Conservation (phyloP, 2,329 filamentous ascomycete genomes). For the Aspergillus neotritici region DNA sequence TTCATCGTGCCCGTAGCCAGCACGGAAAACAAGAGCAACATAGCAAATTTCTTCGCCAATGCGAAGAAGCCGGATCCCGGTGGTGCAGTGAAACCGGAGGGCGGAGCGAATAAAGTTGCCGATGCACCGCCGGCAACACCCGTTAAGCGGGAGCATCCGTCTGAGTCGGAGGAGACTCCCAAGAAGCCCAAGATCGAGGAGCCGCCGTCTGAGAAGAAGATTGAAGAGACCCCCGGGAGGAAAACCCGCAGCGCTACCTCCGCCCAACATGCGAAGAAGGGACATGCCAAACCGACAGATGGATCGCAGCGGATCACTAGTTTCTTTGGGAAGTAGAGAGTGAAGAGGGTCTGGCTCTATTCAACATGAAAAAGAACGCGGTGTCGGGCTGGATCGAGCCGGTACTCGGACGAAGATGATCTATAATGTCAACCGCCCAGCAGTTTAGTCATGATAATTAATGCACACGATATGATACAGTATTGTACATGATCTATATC, state of each 20-base stretch:
- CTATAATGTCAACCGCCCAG: slow-evolving; percentile 12
- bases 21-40: slow-evolving; percentile 84
- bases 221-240: slow-evolving; percentile 24
- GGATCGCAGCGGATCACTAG: slow-evolving; percentile 50
- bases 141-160: slow-evolving; percentile 46
- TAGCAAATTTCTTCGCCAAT: slow-evolving; percentile 84
- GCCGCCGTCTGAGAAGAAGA: slow-evolving; percentile 34
- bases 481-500: slow-evolving; percentile 10
- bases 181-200: slow-evolving; percentile 24
- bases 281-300: slow-evolving; percentile 39
- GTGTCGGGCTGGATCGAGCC: not conserved
- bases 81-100: slow-evolving; percentile 16
- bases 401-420: not conserved
- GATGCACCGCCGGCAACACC: slow-evolving; percentile 46
- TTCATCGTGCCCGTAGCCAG: slow-evolving; percentile 81
- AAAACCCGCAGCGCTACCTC: slow-evolving; percentile 54
- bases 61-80: slow-evolving; percentile 32
- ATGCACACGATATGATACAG: slow-evolving; percentile 1
- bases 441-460: slow-evolving; percentile 9
- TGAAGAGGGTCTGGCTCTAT: not conserved
- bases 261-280: slow-evolving; percentile 44
- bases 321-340: slow-evolving; percentile 41
- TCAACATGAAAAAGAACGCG: slow-evolving; percentile 1
- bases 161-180: slow-evolving; percentile 15
- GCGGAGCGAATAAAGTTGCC: slow-evolving; percentile 38